Base-by-base conservation (phyloP, 1,284 basidiomycete species). In the Malassezia dermatis region DNA sequence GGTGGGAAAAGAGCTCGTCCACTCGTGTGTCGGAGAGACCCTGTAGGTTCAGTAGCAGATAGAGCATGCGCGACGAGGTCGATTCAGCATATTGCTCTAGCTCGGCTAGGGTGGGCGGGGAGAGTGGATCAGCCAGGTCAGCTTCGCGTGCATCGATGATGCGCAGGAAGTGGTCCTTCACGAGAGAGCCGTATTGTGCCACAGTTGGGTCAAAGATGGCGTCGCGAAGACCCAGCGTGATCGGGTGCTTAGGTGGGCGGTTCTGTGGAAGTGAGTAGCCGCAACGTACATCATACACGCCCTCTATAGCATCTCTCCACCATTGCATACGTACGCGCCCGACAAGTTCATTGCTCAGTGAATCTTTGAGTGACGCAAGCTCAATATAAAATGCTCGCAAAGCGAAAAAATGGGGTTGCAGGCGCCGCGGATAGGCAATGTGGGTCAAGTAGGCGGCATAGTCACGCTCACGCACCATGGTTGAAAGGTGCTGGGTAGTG, bases 1-100 rank as follows among this genome's bases (percentile, higher is more conserved):
- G 59, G 51, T 74, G 72, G 7, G 69, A 71, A 35, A 69, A 69
- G 34, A 71, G 58, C 43, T 71, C 64, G 59, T 74, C 72, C 1
- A 62, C 30, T 0, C 51, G 46, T 19, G 60, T 55, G 50, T 73
- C 67, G 2, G 67, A 70, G 15, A 63, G 53, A 21, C 63, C 62
- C 1, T 63, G 56, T 13, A 66, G 41, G 21, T 60, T 63, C 24
- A 69, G 45, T 48, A 65, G 59, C 21, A 67, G 49, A 11, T 60
- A 62, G 26, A 70, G 62, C 62, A 69, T 65, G 54, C 69, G 65
- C 10, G 69, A 70, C 7, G 63, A 62, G 2, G 69, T 71, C 41
- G 59, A 55, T 48, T 74, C 72, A 5, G 69, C 60, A 34, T 70
- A 67, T 21, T 53, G 45, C 49, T 74, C 72, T 23, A 73, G 55